Evolutionary conservation across 169 alveolate species (phyloP), one percentile per base, ranked within the genome.

Genomic region (Plasmodium reichenowi): DNA sequence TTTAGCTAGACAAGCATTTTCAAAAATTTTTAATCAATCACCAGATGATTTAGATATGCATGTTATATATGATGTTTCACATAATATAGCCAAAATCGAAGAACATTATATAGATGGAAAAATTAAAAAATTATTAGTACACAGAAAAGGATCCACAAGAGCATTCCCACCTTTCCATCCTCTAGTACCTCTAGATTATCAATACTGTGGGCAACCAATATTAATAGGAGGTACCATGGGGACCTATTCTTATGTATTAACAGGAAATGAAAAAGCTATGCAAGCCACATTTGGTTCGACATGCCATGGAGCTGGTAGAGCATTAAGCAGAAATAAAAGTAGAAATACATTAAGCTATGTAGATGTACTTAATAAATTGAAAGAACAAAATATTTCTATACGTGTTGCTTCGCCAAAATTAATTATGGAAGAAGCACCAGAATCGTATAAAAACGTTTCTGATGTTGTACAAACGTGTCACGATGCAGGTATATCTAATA

Each of bases 171-270:
- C 98, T 0, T 94, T 93, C 59, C 98, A 96, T 64, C 97, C 97
- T 10, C 88, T 93, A n/a, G 94, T 95, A n/a, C 96, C 98, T 0
- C 88, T 93, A 50, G 97, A 93, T 76, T 96, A 93, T 88, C 97
- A 95, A 85, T 88, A 76, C 48, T 88, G 93, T 47, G 98, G 98
- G 3, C 98, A 96, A 89, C 98, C 98, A 1, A 97, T 95, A 59
- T 94, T 96, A 47, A 95, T 96, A 6, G 98, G 98, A 13, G 98
- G 98, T 38, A 94, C 98, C 29, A 96, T 96, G 98, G 98, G 98
- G 9, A 95, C 97, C 10, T 91, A 95, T 93, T 93, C 97, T 43
- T 96, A 95, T 68, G 97, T 96, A 50, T 93, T 96, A 8, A 95
- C 97, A 2, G 98, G 98, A 54, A 96, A 97, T 1, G 96, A 94